These are phyloP conservation scores for Acanthamoeba culbertsoni DNA, from an alignment of 208 protist species.

Conservation along the genomic window DNA sequence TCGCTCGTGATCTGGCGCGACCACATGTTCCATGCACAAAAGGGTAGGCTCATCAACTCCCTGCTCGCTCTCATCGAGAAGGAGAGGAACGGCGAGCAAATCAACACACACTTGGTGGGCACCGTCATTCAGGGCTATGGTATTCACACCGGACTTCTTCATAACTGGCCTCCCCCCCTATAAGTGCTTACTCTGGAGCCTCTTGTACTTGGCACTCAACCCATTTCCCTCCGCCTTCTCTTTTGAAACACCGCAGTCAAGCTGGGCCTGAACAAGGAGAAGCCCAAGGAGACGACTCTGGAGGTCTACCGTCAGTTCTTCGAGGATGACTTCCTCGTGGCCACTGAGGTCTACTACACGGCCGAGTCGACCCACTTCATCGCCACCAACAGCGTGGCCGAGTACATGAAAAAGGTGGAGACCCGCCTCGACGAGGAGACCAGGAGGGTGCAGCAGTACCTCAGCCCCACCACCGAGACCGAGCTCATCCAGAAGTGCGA, in stretches of 20 bases:
- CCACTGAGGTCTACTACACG: conserved; percentile 81
- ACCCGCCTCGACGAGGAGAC: conserved; percentile 79
- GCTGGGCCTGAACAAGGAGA: conserved; percentile 75
- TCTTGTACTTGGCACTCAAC: no score
- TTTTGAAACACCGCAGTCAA: conserved; percentile 31
- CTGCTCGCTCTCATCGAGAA: conserved; percentile 71
- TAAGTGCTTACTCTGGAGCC: no score
- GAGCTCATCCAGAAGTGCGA: conserved; percentile 75
- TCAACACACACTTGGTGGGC: conserved; percentile 68
- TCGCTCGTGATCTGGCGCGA: conserved; percentile 77
- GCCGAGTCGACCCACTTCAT: conserved; percentile 78
- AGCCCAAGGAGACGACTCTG: conserved; percentile 72
- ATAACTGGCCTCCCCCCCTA: no score
- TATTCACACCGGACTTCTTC: not conserved
- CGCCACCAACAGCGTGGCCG: conserved; percentile 76
- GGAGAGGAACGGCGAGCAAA: conserved; percentile 77
- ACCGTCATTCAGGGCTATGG: conserved; percentile 73
- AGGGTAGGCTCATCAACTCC: conserved; percentile 70
- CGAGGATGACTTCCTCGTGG: conserved; percentile 75
- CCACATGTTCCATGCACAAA: conserved; percentile 72
- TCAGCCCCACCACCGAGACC: conserved; percentile 77
- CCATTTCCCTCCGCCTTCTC: no score
- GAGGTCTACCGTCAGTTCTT: conserved; percentile 77
- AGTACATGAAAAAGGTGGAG: conserved; percentile 86
- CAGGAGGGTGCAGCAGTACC: conserved; percentile 75